Percentiles rank a stretch among this genome's conserved stretches.
Evolutionary conservation across 78 protist species (phyloP).

Genomic region (Guillardia theta): DNA sequence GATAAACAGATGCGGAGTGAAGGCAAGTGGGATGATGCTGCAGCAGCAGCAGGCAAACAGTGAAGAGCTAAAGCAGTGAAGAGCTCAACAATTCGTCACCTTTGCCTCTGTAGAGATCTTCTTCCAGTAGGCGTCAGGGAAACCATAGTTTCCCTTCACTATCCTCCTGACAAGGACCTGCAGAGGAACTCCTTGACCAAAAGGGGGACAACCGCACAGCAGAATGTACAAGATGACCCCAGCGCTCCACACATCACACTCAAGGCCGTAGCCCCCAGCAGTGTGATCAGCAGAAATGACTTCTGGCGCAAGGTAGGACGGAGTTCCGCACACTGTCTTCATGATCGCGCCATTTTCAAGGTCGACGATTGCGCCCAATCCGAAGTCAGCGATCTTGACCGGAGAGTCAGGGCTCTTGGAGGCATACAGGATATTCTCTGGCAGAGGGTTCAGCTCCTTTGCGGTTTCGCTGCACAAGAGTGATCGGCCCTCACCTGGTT

Average conservation of each 20-base stretch:
- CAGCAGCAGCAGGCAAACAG: too few relatives aligned
- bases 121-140: too few relatives aligned
- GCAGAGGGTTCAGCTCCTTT: too few relatives aligned
- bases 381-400: conserved; percentile 29
- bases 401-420: background rate
- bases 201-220: background rate
- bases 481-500: too few relatives aligned
- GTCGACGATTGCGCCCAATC: background rate
- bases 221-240: background rate
- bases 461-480: background rate
- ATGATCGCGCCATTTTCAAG: background rate
- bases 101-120: too few relatives aligned
- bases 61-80: too few relatives aligned
- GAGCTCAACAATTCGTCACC: too few relatives aligned
- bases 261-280: background rate
- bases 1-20: too few relatives aligned
- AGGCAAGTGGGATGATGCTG: too few relatives aligned
- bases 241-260: background rate
- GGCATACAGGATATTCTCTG: conserved; percentile 36
- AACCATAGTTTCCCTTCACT: too few relatives aligned
- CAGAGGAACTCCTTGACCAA: too few relatives aligned
- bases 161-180: too few relatives aligned
- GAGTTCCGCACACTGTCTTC: background rate
- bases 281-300: background rate
- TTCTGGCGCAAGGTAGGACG: background rate